Percentiles rank a stretch among this genome's conserved stretches.
Conservation (phyloP, 495 filamentous ascomycete genomes). For the Hypomontagnella submonticulosa region DNA sequence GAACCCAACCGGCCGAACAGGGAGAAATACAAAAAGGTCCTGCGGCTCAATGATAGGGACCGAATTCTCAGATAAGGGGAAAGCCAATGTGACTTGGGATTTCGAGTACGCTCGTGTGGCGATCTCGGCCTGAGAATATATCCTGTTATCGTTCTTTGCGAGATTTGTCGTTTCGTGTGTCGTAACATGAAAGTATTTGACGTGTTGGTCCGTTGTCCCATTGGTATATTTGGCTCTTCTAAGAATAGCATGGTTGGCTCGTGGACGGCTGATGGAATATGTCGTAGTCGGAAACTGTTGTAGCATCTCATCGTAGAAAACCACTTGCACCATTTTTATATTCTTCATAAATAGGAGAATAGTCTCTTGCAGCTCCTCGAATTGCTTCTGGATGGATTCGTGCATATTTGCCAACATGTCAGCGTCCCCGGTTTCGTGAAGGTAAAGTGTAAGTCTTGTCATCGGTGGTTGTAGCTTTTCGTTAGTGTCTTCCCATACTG, state of each 20-base stretch:
- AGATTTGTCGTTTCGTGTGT: conserved; percentile 35
- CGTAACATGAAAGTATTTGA: conserved; percentile 41
- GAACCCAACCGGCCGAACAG: conserved; percentile 50
- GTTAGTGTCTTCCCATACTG: conserved; percentile 49
- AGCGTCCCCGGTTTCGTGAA: conserved; percentile 43
- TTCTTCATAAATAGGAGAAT: conserved; percentile 56
- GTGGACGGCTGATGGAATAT: conserved; percentile 13
- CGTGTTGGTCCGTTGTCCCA: conserved; percentile 8
- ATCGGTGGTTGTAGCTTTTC: conserved; percentile 29
- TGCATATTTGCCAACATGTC: conserved; percentile 16
- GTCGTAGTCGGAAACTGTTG: conserved; percentile 13
- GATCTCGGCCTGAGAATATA: conserved; percentile 37
- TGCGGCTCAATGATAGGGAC: conserved; percentile 45
- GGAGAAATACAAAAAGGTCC: conserved; percentile 54
- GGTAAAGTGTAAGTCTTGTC: conserved; percentile 51
- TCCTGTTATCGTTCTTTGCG: conserved; percentile 48
- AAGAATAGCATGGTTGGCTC: too few species aligned
- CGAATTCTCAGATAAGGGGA: conserved; percentile 47
- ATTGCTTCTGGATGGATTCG: conserved; percentile 44
- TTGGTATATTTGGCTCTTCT: conserved; percentile 5
- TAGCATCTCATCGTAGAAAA: conserved; percentile 41
- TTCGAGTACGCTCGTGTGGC: conserved; percentile 29
- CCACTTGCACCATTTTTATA: conserved; percentile 46
- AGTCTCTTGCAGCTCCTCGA: conserved; percentile 48
- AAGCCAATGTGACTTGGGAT: conserved; percentile 54